Evolutionary conservation across 1,139 yeast species (phyloP).

Genomic region (Scheffersomyces cryptocercus): DNA sequence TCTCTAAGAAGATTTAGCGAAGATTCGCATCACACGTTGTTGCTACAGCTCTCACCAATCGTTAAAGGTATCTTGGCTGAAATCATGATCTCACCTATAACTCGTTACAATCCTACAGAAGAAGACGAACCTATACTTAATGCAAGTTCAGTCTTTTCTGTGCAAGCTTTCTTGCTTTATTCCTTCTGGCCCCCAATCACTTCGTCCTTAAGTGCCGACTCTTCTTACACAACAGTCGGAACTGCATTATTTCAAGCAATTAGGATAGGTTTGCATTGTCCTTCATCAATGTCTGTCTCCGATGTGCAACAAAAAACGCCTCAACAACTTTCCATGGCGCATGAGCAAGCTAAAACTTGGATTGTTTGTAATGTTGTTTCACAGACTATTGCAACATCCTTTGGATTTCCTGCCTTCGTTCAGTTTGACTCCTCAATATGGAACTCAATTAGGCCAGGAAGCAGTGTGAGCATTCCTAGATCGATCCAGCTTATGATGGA

Average conservation of each 20-base stretch:
- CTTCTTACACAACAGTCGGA: slow-evolving; percentile 93
- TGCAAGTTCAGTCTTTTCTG: slow-evolving; percentile 91
- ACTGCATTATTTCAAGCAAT: slow-evolving; percentile 90
- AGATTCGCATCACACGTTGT: slow-evolving; percentile 37
- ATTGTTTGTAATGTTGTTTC: slow-evolving; percentile 87
- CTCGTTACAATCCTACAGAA: slow-evolving; percentile 74
- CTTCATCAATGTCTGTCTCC: slow-evolving; percentile 51
- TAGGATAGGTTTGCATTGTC: slow-evolving; percentile 83
- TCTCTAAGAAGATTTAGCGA: slow-evolving; percentile 63
- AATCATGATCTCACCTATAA: slow-evolving; percentile 85
- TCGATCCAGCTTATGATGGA: slow-evolving; percentile 73
- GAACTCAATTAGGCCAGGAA: slow-evolving; percentile 45
- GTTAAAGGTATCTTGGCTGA: slow-evolving; percentile 81
- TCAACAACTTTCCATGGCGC: slow-evolving; percentile 45
- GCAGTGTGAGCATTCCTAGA: slow-evolving; percentile 53
- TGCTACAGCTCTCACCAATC: slow-evolving; percentile 61
- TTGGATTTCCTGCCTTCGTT: slow-evolving; percentile 92
- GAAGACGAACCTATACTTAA: slow-evolving; percentile 79
- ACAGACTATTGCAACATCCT: slow-evolving; percentile 86
- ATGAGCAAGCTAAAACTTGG: slow-evolving; percentile 90
- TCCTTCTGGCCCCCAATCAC: slow-evolving; percentile 97
- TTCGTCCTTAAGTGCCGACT: slow-evolving; percentile 90
- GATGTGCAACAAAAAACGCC: slow-evolving; percentile 19
- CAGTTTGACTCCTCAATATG: slow-evolving; percentile 77
- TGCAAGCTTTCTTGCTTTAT: slow-evolving; percentile 85